Conservation (phyloP, 2,329 filamentous ascomycete species). For the Emmonsia crescens region DNA sequence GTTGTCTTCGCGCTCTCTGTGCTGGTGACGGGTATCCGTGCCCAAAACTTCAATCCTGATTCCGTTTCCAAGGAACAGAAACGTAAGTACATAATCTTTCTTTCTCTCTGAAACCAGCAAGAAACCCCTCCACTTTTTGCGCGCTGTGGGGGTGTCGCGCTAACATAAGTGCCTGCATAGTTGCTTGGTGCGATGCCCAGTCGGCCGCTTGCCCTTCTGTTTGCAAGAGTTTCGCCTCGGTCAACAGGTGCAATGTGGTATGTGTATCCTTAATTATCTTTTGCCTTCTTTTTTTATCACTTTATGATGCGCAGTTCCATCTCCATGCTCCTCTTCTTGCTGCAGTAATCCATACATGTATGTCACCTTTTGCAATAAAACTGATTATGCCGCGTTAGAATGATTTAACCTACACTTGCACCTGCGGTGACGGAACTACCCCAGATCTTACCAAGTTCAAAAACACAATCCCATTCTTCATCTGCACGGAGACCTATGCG, state of each 20-base stretch:
- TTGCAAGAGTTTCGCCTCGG: conserved; percentile 41
- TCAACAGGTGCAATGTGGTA: conserved; percentile 50
- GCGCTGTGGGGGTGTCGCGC: not conserved
- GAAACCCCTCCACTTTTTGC: not conserved
- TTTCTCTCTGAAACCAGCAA: not conserved
- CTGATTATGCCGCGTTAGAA: conserved; percentile 26
- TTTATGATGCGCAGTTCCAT: not conserved
- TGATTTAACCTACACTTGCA: conserved; percentile 46
- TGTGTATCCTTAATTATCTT: conserved; percentile 18
- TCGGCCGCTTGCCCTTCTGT: conserved; percentile 49
- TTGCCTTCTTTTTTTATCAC: not conserved
- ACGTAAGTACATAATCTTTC: conserved; percentile 14
- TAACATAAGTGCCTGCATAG: conserved; percentile 22
- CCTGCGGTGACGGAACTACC: conserved; percentile 44
- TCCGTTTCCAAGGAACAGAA: conserved; percentile 29
- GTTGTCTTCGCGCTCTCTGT: conserved; percentile 38
- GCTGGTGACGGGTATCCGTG: conserved; percentile 35
- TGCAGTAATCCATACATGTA: not conserved
- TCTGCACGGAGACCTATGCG: conserved; percentile 44
- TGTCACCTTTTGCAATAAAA: not conserved
- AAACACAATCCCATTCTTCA: conserved; percentile 49
- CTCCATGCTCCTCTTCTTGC: not conserved
- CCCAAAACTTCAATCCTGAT: conserved; percentile 31
- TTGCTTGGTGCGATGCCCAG: conserved; percentile 49
- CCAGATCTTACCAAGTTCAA: conserved; percentile 47